These are phyloP conservation scores for Cutaneotrichosporon spelunceum DNA, from an alignment of 1,284 basidiomycete species.

Conservation along the genomic window DNA sequence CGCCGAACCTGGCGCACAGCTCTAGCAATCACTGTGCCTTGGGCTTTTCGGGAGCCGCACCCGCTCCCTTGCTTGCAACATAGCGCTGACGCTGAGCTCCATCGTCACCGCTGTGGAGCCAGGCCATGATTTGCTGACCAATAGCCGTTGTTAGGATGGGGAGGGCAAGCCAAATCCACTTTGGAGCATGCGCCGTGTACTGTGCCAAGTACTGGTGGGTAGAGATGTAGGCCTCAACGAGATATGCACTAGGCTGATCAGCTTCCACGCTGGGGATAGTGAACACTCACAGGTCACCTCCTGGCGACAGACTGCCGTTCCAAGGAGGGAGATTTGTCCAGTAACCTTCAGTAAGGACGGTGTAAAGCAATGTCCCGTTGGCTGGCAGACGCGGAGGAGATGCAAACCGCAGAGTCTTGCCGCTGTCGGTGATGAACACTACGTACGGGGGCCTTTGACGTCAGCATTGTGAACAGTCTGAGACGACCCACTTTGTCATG, in stretches of 20 bases:
- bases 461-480: neutral
- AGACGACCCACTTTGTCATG: constrained; percentile 27
- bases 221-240: constrained; percentile 11
- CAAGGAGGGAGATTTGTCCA: constrained; percentile 34
- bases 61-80: neutral
- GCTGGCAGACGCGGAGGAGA: constrained; percentile 25
- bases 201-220: neutral
- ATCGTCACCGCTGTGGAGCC: constrained; percentile 21
- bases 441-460: constrained; percentile 32
- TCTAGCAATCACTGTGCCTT: neutral
- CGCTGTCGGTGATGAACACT: constrained; percentile 37
- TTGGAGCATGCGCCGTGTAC: constrained; percentile 26
- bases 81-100: neutral
- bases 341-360: constrained; percentile 27
- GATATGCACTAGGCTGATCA: constrained; percentile 3
- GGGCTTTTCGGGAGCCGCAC: neutral
- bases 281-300: constrained; percentile 33
- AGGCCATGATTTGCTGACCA: constrained; percentile 29
- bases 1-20: too few relatives aligned
- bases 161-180: constrained; percentile 30
- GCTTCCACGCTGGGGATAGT: neutral
- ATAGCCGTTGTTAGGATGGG: constrained; percentile 27
- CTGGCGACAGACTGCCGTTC: constrained; percentile 30
- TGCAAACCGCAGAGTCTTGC: constrained; percentile 37
- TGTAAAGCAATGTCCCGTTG: constrained; percentile 28